phyloP scores from a whole-genome alignment of 345 rosid species.

The Populus alba region DNA sequence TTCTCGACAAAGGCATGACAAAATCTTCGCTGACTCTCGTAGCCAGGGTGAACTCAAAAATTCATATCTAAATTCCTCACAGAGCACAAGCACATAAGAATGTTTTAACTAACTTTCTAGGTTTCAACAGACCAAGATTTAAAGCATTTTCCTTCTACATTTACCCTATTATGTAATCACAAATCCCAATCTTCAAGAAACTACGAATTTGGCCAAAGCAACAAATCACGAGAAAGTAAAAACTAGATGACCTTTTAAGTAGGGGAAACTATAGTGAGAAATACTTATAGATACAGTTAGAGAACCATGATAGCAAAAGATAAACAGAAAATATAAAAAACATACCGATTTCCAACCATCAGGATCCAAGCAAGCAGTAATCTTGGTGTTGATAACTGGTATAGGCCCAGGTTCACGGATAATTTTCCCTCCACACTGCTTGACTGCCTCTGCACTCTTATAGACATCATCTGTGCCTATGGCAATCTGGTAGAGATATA shows the following conservation, averaged over 20 bases:
- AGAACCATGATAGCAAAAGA: not conserved
- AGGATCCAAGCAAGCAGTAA: conserved; percentile 91
- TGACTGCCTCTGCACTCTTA: conserved; percentile 84
- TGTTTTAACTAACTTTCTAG: too few species aligned
- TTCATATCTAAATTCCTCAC: not conserved
- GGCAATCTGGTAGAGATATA: conserved; percentile 57
- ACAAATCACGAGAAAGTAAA: not conserved
- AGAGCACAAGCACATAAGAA: not conserved
- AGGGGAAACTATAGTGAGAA: not conserved
- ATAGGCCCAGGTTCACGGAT: conserved; percentile 89
- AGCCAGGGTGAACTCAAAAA: not conserved
- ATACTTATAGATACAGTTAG: not conserved
- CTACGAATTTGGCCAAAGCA: not conserved
- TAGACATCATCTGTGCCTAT: conserved; percentile 93
- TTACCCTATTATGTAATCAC: not conserved
- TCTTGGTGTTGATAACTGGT: conserved; percentile 89
- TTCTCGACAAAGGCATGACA: too few species aligned
- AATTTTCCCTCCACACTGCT: conserved; percentile 75
- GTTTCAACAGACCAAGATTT: not conserved
- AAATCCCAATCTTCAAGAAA: not conserved
- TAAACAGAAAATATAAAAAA: not conserved
- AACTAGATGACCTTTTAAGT: not conserved
- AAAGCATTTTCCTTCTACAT: not conserved
- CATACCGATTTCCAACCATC: conserved; percentile 96
- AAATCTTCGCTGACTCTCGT: not conserved